Evolutionary conservation across 495 filamentous ascomycete genomes (phyloP).

Genomic region (Diplogelasinospora grovesii): DNA sequence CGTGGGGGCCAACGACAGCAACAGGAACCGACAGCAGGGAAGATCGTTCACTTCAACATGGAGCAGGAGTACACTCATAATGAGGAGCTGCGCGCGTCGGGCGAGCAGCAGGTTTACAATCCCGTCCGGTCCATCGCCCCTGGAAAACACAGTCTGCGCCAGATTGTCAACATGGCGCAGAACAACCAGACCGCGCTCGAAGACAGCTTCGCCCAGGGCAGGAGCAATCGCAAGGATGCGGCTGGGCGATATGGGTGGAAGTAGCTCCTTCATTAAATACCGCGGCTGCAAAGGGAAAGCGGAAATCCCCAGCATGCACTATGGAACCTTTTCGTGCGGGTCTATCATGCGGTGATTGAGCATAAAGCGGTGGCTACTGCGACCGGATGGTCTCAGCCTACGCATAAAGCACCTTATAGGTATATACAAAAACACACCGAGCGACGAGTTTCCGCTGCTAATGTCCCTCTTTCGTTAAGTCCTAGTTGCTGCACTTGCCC

Average conservation of each 20-base stretch:
- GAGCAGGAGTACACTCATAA: slow-evolving; percentile 80
- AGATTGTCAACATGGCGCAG: slow-evolving; percentile 74
- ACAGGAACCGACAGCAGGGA: slow-evolving; percentile 26
- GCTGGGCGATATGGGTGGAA: slow-evolving; percentile 74
- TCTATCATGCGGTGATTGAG: no score
- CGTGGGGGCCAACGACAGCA: slow-evolving; percentile 27
- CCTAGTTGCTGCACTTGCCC: no score
- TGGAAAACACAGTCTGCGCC: slow-evolving; percentile 80
- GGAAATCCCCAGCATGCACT: no score
- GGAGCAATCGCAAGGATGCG: slow-evolving; percentile 68
- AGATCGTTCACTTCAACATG: slow-evolving; percentile 74
- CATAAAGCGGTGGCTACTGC: no score
- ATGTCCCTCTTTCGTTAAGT: no score
- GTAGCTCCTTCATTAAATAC: no score
- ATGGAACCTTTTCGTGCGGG: no score
- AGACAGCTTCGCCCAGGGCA: slow-evolving; percentile 75
- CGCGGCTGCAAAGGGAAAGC: no score
- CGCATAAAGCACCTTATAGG: no score
- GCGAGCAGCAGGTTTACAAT: slow-evolving; percentile 63
- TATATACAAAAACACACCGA: no score
- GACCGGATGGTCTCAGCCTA: no score
- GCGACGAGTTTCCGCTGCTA: no score
- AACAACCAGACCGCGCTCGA: slow-evolving; percentile 78
- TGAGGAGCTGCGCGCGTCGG: slow-evolving; percentile 61
- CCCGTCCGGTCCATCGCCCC: slow-evolving; percentile 78